Evolutionary conservation across 129 eudicot genomes (phyloP).

Genomic region (Flaveria linearis): DNA sequence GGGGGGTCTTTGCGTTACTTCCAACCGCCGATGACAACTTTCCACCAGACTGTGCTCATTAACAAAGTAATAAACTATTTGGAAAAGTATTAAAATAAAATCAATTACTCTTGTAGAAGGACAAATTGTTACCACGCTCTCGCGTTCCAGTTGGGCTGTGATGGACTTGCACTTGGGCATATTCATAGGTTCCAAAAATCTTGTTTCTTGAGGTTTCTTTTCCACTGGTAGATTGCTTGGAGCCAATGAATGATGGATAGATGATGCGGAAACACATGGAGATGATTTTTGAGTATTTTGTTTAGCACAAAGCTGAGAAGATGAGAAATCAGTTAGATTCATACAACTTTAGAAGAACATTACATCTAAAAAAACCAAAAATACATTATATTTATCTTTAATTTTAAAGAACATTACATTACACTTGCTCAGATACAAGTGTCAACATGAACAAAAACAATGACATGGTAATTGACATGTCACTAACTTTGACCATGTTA

Average conservation of each 20-base stretch:
- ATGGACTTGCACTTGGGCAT: slow-evolving; percentile 34
- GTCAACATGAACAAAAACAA: background rate
- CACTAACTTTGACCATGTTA: background rate
- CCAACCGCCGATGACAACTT: slow-evolving; percentile 45
- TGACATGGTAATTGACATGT: background rate
- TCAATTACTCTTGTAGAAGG: background rate
- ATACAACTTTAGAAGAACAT: slow-evolving; percentile 5
- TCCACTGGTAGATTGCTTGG: slow-evolving; percentile 42
- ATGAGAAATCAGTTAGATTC: slow-evolving; percentile 35
- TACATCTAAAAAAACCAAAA: background rate
- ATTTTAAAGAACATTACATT: background rate
- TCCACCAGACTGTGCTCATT: slow-evolving; percentile 41
- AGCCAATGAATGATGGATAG: slow-evolving; percentile 23
- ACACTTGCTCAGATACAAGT: background rate
- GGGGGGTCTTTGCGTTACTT: slow-evolving; percentile 54
- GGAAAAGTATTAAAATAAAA: background rate
- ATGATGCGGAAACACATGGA: slow-evolving; percentile 39
- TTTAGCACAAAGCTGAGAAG: slow-evolving; percentile 45
- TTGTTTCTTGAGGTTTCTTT: slow-evolving; percentile 30
- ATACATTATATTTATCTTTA: background rate
- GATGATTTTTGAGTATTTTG: slow-evolving; percentile 41
- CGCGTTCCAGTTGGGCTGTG: slow-evolving; percentile 54
- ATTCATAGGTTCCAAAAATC: slow-evolving; percentile 48
- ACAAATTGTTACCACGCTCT: slow-evolving; percentile 28
- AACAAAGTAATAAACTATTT: background rate